A percentile compares a stretch with the other conserved stretches of the same genome.
phyloP scores from a whole-genome alignment of 306 rosid genomes.

The Citrullus mucosospermus region DNA sequence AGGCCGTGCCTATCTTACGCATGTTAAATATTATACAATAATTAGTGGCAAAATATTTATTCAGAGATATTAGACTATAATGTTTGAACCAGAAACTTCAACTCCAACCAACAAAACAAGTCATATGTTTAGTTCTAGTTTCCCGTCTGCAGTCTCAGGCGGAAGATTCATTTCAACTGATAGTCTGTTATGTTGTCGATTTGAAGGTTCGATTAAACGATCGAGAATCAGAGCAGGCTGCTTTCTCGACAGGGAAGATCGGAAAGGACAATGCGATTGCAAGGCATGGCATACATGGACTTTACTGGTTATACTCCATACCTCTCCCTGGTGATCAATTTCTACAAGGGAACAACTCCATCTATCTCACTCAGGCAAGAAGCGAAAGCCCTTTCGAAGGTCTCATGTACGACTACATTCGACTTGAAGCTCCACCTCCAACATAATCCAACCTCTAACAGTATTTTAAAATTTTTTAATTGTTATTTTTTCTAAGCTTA shows the following conservation, averaged over 20 bases:
- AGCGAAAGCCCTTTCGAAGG: conserved; percentile 21
- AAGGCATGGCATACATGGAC: conserved; percentile 77
- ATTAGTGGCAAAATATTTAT: neutral
- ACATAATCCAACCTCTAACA: neutral
- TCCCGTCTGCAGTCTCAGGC: neutral
- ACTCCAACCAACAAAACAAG: neutral
- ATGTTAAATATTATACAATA: no score
- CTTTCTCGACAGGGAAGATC: conserved; percentile 26
- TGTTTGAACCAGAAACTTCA: neutral
- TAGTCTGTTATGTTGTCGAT: neutral
- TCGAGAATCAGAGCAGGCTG: neutral
- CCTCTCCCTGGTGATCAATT: conserved; percentile 17
- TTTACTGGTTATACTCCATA: conserved; percentile 31
- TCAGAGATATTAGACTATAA: neutral
- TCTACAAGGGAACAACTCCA: conserved; percentile 30
- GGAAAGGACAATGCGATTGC: conserved; percentile 66
- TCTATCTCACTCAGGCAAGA: conserved; percentile 48
- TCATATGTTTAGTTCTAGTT: neutral
- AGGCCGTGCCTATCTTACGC: neutral
- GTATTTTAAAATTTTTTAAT: neutral
- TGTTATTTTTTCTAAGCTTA: neutral
- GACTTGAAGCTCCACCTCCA: conserved; percentile 55
- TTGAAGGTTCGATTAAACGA: conserved; percentile 52
- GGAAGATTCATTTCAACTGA: neutral
- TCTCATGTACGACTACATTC: conserved; percentile 71